phyloP scores from a whole-genome alignment of 805 yeast genomes.

The Candida multigemmis region DNA sequence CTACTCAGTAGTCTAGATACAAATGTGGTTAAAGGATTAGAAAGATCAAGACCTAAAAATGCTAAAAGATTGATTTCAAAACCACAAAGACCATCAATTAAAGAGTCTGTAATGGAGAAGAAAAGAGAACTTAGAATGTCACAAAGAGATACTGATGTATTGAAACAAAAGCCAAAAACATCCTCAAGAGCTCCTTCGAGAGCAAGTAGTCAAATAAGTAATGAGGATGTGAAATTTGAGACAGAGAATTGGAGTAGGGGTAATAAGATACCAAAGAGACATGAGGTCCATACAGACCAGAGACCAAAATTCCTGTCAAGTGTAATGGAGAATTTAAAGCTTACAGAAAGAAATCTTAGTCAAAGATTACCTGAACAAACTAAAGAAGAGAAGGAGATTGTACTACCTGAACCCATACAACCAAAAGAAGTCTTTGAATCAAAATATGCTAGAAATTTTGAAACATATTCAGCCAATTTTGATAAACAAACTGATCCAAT shows the following conservation, averaged over 20 bases:
- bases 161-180: slow-evolving; percentile 14
- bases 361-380: no score
- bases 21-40: slow-evolving; percentile 49
- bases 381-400: background rate
- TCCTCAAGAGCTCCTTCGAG: slow-evolving; percentile 8
- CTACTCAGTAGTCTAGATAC: slow-evolving; percentile 32
- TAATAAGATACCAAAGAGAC: no score
- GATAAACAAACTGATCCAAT: slow-evolving; percentile 24
- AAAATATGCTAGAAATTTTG: slow-evolving; percentile 3
- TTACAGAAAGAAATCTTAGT: no score
- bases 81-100: slow-evolving; percentile 37
- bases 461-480: slow-evolving; percentile 9
- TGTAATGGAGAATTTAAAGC: no score
- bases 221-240: no score
- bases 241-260: no score
- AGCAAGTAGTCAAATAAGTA: slow-evolving; percentile 1
- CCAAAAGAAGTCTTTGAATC: background rate
- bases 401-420: background rate
- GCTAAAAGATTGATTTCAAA: slow-evolving; percentile 6
- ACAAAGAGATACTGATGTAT: no score
- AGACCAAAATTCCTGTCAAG: no score
- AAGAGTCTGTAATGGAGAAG: slow-evolving; percentile 37
- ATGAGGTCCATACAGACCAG: no score
- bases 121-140: slow-evolving; percentile 26
- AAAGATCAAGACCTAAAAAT: slow-evolving; percentile 43